Evolutionary conservation across 192 early-diverging fungal genomes (phyloP).

Genomic region (Jimgerdemannia flammicorona): DNA sequence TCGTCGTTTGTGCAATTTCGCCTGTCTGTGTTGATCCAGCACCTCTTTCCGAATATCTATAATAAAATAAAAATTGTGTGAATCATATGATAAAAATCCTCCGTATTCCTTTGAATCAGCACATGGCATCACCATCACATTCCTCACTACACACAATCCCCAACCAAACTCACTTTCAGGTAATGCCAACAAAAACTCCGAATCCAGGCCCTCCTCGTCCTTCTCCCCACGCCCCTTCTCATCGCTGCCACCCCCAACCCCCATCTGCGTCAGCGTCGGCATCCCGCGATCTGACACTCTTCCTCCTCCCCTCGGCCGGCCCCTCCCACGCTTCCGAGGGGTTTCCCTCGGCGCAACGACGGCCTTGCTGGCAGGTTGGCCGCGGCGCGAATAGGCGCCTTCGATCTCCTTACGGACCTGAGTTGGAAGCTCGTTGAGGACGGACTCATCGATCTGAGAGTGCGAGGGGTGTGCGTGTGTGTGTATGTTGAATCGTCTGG

Average conservation of each 20-base stretch:
- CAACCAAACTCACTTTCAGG: conserved; percentile 10
- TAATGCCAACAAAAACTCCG: conserved; percentile 10
- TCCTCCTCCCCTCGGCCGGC: not conserved
- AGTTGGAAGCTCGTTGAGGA: conserved; percentile 23
- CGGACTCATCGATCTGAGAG: conserved; percentile 22
- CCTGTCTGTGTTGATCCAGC: conserved; percentile 4
- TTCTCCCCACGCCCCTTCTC: not conserved
- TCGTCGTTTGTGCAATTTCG: conserved; percentile 1
- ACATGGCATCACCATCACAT: not conserved
- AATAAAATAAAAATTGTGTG: not conserved
- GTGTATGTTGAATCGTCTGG: too few species aligned
- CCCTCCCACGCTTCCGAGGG: not conserved
- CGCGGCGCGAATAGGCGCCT: conserved; percentile 17
- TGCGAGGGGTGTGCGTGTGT: not conserved
- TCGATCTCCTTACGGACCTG: conserved; percentile 32
- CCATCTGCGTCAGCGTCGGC: not conserved
- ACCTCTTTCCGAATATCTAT: conserved; percentile 17
- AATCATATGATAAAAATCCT: too few species aligned
- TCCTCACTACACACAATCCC: too few species aligned
- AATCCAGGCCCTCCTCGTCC: not conserved
- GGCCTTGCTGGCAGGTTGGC: not conserved
- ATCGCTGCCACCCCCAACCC: not conserved
- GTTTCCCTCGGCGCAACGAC: not conserved
- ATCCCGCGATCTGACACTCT: not conserved
- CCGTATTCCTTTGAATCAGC: too few species aligned